Conservation (phyloP, 169 alveolate genomes). For the Theileria annulata region DNA sequence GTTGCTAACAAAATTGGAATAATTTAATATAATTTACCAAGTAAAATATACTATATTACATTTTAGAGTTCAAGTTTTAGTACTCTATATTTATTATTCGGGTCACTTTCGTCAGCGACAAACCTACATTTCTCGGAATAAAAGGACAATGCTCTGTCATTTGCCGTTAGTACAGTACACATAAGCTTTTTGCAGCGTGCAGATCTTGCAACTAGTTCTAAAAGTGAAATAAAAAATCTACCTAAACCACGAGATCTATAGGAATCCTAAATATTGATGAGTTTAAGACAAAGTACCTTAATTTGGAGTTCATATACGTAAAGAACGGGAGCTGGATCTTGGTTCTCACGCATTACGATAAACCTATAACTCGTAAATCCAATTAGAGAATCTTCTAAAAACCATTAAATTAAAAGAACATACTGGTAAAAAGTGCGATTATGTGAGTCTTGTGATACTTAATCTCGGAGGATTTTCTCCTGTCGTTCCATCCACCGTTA, state of each 20-base stretch:
- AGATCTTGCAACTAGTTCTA: constrained; percentile 35
- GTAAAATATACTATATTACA: neutral
- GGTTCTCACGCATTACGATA: constrained; percentile 48
- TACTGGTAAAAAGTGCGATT: constrained; percentile 32
- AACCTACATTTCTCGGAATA: constrained; percentile 70
- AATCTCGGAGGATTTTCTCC: constrained; percentile 62
- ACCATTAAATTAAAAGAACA: neutral
- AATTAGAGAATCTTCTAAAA: constrained; percentile 29
- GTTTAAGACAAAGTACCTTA: constrained; percentile 19
- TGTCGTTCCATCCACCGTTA: constrained; percentile 73
- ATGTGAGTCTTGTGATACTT: constrained; percentile 52
- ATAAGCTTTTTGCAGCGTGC: constrained; percentile 54
- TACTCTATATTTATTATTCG: constrained; percentile 51
- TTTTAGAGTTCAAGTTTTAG: constrained; percentile 40
- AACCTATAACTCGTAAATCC: constrained; percentile 67
- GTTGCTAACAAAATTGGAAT: constrained; percentile 98
- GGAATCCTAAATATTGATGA: constrained; percentile 7
- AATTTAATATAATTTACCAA: constrained; percentile 76
- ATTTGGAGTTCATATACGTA: constrained; percentile 65
- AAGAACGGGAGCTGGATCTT: constrained; percentile 56
- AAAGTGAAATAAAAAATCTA: constrained; percentile 36
- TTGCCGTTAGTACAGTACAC: constrained; percentile 73
- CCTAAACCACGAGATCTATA: constrained; percentile 65
- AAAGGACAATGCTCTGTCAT: constrained; percentile 66
- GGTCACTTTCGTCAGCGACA: constrained; percentile 71